Conservation (phyloP, 78 protist genomes). For the Creolimax fragrantissima region DNA sequence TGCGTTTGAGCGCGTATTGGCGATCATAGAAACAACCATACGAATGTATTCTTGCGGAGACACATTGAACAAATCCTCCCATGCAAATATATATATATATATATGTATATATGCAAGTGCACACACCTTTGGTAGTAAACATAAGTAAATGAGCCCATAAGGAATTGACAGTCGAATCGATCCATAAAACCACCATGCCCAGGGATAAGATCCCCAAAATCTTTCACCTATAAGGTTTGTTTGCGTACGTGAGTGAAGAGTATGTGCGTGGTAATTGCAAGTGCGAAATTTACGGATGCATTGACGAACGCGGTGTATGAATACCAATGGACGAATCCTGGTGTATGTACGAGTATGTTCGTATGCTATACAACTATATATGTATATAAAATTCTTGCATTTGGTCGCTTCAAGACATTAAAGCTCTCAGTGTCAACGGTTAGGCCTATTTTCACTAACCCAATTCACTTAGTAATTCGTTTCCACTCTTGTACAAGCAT, state of each 20-base stretch:
- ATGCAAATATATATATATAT: neutral
- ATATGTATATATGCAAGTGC: neutral
- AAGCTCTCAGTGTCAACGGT: no score
- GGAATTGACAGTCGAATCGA: constrained; percentile 83
- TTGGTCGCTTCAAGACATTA: no score
- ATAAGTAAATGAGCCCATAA: constrained; percentile 69
- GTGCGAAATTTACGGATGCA: no score
- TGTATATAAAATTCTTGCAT: no score
- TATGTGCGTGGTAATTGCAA: no score
- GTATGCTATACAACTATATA: no score
- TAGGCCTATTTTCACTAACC: no score
- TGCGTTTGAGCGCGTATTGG: neutral
- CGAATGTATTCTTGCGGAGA: neutral
- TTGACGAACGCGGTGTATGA: no score
- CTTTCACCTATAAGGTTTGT: constrained; percentile 38
- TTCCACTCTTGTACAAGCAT: no score
- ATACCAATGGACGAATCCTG: neutral
- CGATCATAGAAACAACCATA: neutral
- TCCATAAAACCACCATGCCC: constrained; percentile 95
- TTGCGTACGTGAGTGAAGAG: neutral
- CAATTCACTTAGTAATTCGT: no score
- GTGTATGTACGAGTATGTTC: no score
- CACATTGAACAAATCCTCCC: neutral
- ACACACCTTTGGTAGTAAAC: constrained; percentile 43
- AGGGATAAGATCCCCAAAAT: constrained; percentile 81